Base-by-base conservation (phyloP, 257 asterid genomes). In the Solanum etuberosum region DNA sequence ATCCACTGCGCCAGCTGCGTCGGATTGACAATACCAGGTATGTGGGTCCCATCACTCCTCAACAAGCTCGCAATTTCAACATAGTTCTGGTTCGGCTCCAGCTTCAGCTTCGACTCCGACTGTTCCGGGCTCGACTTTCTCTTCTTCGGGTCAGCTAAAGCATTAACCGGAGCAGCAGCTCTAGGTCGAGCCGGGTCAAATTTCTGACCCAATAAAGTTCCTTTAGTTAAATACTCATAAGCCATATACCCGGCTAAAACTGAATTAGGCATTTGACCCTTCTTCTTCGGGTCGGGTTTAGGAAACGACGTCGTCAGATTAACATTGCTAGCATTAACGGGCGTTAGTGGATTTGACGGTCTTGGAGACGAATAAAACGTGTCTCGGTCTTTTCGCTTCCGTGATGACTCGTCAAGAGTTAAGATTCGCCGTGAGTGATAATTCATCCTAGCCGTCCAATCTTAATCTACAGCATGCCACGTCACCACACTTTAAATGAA, bases 231-330 rank as follows among this genome's bases (percentile, higher is more conserved):
- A 83, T 89, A 95, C 92, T 95, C 97, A 89, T 89, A 87, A 46
- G 97, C 98, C 95, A 95, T 87, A 88, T 93, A 92, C 15, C 97
- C 98, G 51, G 96, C 98, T 83, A 95, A 43, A 32, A 95, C 92
- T 92, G 94, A 91, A 61, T 93, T 95, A 0, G 90, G n/a, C 48
- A 80, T 80, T 29, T 80, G 67, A 23, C 38, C 14, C 32, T 88
- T 82, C 40, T 59, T 90, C 78, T 42, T 73, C 90, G 87, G 88
- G 82, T 38, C 38, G 86, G 35, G 35, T 34, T 46, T 80, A 23
- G 2, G 3, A 9, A 77, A 89, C 91, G 93, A 85, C 92, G 88
- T 84, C 88, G 90, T 87, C 29, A 86, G 46, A 6, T 51, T 51
- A 51, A 86, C 61, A 11, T 25, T 86, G 43, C 29, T 88, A n/a